Percentiles rank a stretch among this genome's conserved stretches.
These are phyloP conservation scores for Hypoxylon sp. DNA, from an alignment of 2,329 filamentous ascomycete species.

Conservation along the genomic window DNA sequence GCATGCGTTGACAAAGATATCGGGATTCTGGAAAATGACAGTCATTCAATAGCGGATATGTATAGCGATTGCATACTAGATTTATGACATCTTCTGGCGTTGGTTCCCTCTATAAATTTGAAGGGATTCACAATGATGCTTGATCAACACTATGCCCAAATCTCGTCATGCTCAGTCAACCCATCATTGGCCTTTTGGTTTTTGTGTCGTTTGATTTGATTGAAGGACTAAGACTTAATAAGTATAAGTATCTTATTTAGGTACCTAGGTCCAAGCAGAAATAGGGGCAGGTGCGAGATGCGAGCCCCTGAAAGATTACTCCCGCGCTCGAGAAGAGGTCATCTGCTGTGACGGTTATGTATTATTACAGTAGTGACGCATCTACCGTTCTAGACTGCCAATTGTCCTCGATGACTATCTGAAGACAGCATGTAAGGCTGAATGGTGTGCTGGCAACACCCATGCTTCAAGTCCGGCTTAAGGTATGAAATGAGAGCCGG, in stretches of 20 bases:
- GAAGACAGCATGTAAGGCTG: background rate
- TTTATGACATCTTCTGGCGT: background rate
- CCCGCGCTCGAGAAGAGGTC: too few species aligned
- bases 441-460: background rate
- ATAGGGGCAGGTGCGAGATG: background rate
- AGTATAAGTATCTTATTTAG: background rate
- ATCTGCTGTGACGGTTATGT: background rate
- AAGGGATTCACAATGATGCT: background rate
- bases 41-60: background rate
- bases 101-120: background rate
- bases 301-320: background rate
- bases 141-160: background rate
- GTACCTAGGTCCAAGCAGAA: background rate
- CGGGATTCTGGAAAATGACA: background rate
- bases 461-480: too few species aligned
- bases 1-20: slow-evolving; percentile 2
- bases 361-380: background rate
- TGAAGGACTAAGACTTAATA: too few species aligned
- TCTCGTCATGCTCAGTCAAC: background rate
- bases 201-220: background rate
- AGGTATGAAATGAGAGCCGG: too few species aligned
- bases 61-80: background rate
- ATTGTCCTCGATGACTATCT: background rate
- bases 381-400: background rate
- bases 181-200: background rate